Base-by-base conservation (phyloP, 139 green algal genomes). In the Astrephomene gubernaculifera region DNA sequence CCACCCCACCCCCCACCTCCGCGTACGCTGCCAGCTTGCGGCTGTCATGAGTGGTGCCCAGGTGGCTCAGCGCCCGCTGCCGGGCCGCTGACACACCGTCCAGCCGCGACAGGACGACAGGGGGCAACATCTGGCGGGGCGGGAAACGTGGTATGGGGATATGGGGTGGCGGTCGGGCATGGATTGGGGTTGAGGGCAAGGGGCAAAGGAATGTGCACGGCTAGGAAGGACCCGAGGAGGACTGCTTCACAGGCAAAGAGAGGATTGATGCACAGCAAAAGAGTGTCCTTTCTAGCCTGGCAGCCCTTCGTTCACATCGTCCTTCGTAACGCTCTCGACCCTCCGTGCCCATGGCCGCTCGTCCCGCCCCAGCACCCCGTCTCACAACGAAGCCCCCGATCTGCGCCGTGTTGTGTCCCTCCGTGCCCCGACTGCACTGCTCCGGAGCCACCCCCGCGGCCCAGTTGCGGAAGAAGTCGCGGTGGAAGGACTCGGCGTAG, bases 381-480 rank as follows among this genome's bases (percentile, higher is more conserved):
- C 88, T 44, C 79, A 92, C 87, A 85, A 95, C 92, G 87, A 95
- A 95, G 63, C 92, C 92, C 10, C 92, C 92, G 60, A 95, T 94
- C 63, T 89, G 80, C 10, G 92, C 89, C 1, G 90, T 94, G 89
- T 95, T 94, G 88, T 95, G 90, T 0, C 90, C 92, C 86, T 95
- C 90, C 0, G 90, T 93, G 73, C 92, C 92, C 65, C 82, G 14
- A 7, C 83, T 73, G 81, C 92, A 95, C 17, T 64, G 39, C 82
- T 94, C 92, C 49, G 92, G 90, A 0, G 89, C 86, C 2, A 93
- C 84, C 0, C 92, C 92, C 35, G 84, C 82, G 38, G 87, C 83
- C 86, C 84, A 94, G 89, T 93, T 93, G 12, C 35, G 54, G 82
- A 95, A 95, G 60, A 94, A 95, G 81, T 94, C 92, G 7, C 92